phyloP scores from a whole-genome alignment of 2,329 filamentous ascomycete species.

The Xylariaceae sp. region DNA sequence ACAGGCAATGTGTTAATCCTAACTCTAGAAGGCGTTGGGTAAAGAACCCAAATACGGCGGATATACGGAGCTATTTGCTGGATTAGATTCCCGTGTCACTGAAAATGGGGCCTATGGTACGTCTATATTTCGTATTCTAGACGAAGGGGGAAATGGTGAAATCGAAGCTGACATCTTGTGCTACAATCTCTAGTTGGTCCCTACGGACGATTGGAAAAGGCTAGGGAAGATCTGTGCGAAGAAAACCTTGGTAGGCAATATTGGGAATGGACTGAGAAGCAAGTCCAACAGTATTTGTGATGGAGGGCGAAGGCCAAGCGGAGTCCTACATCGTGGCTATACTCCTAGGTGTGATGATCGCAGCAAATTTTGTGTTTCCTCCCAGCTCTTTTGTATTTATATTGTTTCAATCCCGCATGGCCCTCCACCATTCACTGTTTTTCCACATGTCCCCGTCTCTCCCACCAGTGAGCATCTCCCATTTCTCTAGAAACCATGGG shows the following conservation, averaged over 20 bases:
- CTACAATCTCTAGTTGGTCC: slow-evolving; percentile 45
- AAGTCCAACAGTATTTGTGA: slow-evolving; percentile 37
- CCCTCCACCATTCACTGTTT: slow-evolving; percentile 37
- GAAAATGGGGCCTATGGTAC: slow-evolving; percentile 38
- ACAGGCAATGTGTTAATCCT: slow-evolving; percentile 10
- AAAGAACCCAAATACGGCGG: slow-evolving; percentile 41
- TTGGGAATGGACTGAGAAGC: slow-evolving; percentile 53
- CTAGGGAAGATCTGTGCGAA: slow-evolving; percentile 43
- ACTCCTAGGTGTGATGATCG: too few species aligned
- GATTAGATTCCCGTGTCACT: slow-evolving; percentile 44
- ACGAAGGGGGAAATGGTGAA: neutral
- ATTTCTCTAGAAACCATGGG: slow-evolving; percentile 39
- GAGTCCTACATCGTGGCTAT: too few species aligned
- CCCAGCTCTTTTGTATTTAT: neutral
- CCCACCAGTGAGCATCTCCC: slow-evolving; percentile 32
- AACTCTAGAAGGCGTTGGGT: slow-evolving; percentile 6
- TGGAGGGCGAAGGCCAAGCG: neutral
- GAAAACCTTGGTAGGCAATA: slow-evolving; percentile 43
- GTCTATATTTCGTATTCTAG: slow-evolving; percentile 6
- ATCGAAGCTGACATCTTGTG: neutral
- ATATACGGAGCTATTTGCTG: slow-evolving; percentile 50
- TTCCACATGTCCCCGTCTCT: slow-evolving; percentile 36
- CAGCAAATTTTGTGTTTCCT: neutral
- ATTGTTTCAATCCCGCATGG: slow-evolving; percentile 21
- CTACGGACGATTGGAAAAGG: slow-evolving; percentile 47